Evolutionary conservation across 139 green algal species (phyloP), one percentile per base, ranked within the genome.

Genomic region (Chlamydomonas urium): DNA sequence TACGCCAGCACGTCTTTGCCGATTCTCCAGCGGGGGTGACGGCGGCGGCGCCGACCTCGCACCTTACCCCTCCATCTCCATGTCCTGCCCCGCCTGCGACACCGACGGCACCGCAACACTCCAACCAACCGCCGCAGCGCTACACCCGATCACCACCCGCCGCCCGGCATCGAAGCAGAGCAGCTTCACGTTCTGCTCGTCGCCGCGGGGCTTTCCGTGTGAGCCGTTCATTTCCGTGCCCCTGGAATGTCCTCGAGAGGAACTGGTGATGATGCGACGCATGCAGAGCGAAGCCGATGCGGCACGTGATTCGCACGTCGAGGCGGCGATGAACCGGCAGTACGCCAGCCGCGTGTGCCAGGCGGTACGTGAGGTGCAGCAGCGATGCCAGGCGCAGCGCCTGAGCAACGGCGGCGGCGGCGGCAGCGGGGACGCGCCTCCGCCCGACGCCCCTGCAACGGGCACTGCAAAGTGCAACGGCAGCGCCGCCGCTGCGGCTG

Each of bases 181-280:
- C 32, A 45, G 33, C 60, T 67, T 67, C 33, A 47, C 60, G 32
- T 67, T 67, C 21, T 23, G 32, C 17, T 67, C 60, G 33, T 67
- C 60, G 10, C 60, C 60, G 32, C 23, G 60, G 32, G 60, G 60
- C 60, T 26, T 67, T 14, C 60, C 60, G 32, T 67, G 8, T 26
- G 10, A 67, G 32, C 60, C 60, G 6, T 67, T 47, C 60, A 67
- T 67, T 26, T 47, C 32, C 29, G 60, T 67, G 10, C 14, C 60
- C 5, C 33, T 67, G 60, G 5, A 45, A n/a, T 45, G 32, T 21
- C 10, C 60, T 10, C 42, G 42, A 10, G 42, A 17, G 14, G 42
- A 53, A 17, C 14, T 53, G 14, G 42, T 17, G 42, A 10, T 10
- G 42, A 10, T 53, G 10, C 42, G 42, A 17, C 42, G 42, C 42